A percentile compares a stretch with the other conserved stretches of the same genome.
phyloP scores from a whole-genome alignment of 306 rosid genomes.

The Trifolium subterraneum region DNA sequence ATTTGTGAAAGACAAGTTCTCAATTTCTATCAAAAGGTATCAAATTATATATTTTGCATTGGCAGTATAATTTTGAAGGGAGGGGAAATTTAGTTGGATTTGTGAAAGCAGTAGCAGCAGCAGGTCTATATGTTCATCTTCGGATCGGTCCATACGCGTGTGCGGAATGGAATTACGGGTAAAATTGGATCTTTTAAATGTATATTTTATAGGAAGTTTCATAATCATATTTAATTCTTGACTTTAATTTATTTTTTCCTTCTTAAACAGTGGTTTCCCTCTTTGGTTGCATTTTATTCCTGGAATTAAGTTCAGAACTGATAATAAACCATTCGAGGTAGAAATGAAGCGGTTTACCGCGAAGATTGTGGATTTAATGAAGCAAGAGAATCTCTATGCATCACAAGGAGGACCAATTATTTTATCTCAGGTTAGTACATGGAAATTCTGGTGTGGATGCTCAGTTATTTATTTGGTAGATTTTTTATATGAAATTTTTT shows the following conservation, averaged over 20 bases:
- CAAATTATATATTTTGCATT: constrained; percentile 30
- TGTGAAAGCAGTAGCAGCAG: constrained; percentile 78
- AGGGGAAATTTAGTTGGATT: constrained; percentile 76
- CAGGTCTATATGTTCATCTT: constrained; percentile 83
- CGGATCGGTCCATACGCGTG: constrained; percentile 96
- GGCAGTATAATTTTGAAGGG: constrained; percentile 81
- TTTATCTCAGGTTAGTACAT: constrained; percentile 78
- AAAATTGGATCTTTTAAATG: not conserved
- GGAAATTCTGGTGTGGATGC: not conserved
- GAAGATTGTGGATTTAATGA: constrained; percentile 86
- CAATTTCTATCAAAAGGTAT: not conserved
- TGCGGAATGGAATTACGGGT: constrained; percentile 99
- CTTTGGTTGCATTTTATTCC: constrained; percentile 88
- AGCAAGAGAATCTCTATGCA: constrained; percentile 80
- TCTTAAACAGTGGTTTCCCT: constrained; percentile 79
- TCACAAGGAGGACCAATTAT: constrained; percentile 97
- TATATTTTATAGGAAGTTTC: not conserved
- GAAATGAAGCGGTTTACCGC: constrained; percentile 88
- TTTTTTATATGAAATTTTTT: constrained; percentile 9
- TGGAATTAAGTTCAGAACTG: constrained; percentile 77
- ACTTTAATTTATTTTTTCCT: constrained; percentile 8
- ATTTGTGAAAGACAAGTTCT: constrained; percentile 9
- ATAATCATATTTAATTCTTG: constrained; percentile 19
- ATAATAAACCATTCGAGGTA: constrained; percentile 80
- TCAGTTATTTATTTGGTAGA: not conserved